Evolutionary conservation across 2,329 filamentous ascomycete species (phyloP).

Genomic region (Pestalotiopsis sp.): DNA sequence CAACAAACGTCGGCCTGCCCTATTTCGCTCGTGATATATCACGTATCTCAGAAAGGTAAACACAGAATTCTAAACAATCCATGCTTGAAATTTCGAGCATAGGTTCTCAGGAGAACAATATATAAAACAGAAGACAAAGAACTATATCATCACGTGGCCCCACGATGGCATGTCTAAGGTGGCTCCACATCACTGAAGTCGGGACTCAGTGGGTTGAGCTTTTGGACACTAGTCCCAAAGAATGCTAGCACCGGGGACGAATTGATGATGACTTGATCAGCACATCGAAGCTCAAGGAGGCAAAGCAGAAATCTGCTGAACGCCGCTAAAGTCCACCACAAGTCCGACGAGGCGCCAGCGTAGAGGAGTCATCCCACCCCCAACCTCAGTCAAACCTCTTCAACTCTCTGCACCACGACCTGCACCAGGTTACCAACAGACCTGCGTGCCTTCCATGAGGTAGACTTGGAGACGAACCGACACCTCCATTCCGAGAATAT

Average conservation of each 20-base stretch:
- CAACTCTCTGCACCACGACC: background rate
- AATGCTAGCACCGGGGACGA: background rate
- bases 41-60: no score
- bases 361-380: background rate
- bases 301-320: constrained; percentile 19
- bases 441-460: constrained; percentile 11
- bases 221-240: background rate
- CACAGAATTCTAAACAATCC: no score
- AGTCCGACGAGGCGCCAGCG: background rate
- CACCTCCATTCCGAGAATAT: constrained; percentile 1
- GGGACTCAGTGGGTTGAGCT: background rate
- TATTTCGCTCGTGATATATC: no score
- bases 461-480: background rate
- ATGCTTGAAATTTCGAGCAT: no score
- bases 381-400: background rate
- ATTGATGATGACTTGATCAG: constrained; percentile 10
- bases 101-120: no score
- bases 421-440: background rate
- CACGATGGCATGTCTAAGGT: background rate
- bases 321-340: constrained; percentile 12
- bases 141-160: background rate
- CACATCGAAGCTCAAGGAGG: constrained; percentile 14
- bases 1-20: no score
- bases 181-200: background rate
- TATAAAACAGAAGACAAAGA: background rate